phyloP scores from a whole-genome alignment of 2,329 filamentous ascomycete genomes.

The Curvularia lunata region DNA sequence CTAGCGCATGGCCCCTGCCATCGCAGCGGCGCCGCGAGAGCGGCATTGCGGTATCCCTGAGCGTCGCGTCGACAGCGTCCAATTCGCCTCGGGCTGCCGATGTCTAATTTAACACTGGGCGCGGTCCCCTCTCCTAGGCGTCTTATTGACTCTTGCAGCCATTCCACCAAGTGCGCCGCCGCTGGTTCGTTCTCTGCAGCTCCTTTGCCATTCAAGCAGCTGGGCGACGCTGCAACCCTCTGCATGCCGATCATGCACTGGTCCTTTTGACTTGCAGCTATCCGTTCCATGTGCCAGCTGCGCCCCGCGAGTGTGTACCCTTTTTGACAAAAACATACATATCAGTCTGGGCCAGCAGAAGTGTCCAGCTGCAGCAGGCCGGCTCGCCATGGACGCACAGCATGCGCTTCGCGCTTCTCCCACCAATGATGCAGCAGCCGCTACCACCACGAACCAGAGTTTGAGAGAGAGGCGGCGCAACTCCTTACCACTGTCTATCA shows the following conservation, averaged over 20 bases:
- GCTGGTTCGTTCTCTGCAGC: not conserved
- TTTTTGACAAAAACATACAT: constrained; percentile 4
- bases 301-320: constrained; percentile 5
- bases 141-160: not conserved
- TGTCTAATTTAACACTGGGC: constrained; percentile 16
- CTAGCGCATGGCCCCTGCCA: constrained; percentile 13
- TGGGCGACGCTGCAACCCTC: not conserved
- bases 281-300: constrained; percentile 1
- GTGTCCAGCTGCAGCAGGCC: constrained; percentile 6
- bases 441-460: constrained; percentile 26
- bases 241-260: constrained; percentile 18
- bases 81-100: constrained; percentile 12
- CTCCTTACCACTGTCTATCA: constrained; percentile 34
- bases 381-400: constrained; percentile 12
- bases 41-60: not conserved
- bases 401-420: constrained; percentile 8
- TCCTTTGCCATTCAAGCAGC: not conserved
- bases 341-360: constrained; percentile 6
- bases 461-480: constrained; percentile 37
- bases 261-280: constrained; percentile 7
- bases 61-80: not conserved
- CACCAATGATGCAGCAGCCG: constrained; percentile 5
- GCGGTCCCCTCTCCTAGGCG: constrained; percentile 9
- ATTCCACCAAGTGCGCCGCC: not conserved
- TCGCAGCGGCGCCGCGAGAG: constrained; percentile 3